Conservation (phyloP, 768 basidiomycete species). For the Rhodocollybia butyracea region DNA sequence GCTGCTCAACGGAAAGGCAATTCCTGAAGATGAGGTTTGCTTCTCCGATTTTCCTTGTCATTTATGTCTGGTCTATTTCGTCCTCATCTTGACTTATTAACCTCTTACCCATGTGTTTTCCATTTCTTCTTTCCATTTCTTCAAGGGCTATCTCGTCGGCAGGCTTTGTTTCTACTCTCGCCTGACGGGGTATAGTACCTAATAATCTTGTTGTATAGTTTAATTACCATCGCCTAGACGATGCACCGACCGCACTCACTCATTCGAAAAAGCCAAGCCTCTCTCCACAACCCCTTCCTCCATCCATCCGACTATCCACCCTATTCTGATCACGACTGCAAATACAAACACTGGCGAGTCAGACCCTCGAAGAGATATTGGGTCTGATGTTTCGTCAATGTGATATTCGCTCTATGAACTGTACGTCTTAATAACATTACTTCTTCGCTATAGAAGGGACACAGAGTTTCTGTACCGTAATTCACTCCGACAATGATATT, state of each 20-base stretch:
- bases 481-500: background rate
- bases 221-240: slow-evolving; percentile 1
- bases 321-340: background rate
- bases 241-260: slow-evolving; percentile 4
- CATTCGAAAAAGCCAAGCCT: background rate
- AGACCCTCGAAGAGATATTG: background rate
- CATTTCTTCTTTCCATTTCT: background rate
- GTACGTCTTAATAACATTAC: slow-evolving; percentile 2
- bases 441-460: slow-evolving; percentile 2
- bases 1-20: slow-evolving; percentile 4
- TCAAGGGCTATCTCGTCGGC: background rate
- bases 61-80: slow-evolving; percentile 5
- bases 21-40: background rate
- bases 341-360: too few relatives aligned
- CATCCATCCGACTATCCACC: background rate
- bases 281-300: background rate
- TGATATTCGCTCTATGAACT: background rate
- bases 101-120: background rate
- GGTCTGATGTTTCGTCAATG: background rate
- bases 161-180: background rate
- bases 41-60: background rate
- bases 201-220: background rate
- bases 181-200: background rate
- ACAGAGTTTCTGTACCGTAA: background rate
- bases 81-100: slow-evolving; percentile 9